Evolutionary conservation across 371 early-diverging fungal species (phyloP).

Genomic region (Circinella minor): DNA sequence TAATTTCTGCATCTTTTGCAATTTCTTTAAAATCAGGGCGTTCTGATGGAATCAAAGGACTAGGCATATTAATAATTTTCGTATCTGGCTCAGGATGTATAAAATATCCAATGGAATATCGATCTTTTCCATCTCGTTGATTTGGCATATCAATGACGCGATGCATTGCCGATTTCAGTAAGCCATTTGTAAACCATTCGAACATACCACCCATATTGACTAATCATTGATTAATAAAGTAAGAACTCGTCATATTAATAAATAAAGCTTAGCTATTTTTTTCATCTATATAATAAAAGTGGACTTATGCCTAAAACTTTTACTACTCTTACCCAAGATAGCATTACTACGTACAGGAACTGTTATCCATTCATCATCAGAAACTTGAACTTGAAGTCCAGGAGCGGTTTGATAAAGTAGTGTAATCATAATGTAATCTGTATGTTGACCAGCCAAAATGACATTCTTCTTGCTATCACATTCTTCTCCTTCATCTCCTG

Average conservation of each 20-base stretch:
- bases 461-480: too few relatives aligned
- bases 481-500: too few relatives aligned
- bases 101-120: conserved; percentile 68
- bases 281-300: too few relatives aligned
- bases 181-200: conserved; percentile 69
- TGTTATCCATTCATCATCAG: conserved; percentile 49
- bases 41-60: conserved; percentile 9
- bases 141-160: conserved; percentile 59
- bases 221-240: neutral
- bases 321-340: conserved; percentile 29
- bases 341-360: conserved; percentile 54
- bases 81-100: conserved; percentile 34
- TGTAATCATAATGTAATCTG: conserved; percentile 68
- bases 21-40: conserved; percentile 1
- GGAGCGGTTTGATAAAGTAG: conserved; percentile 63
- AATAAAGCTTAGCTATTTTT: too few relatives aligned
- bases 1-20: neutral
- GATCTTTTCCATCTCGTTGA: conserved; percentile 31
- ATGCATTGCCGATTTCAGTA: conserved; percentile 64
- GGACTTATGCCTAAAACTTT: too few relatives aligned
- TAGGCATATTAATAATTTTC: conserved; percentile 18
- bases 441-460: conserved; percentile 27
- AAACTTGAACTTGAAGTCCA: conserved; percentile 61
- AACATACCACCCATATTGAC: conserved; percentile 69
- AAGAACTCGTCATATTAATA: too few relatives aligned